Evolutionary conservation across 2,329 filamentous ascomycete species (phyloP).

Genomic region (Rhynchosporium agropyri): DNA sequence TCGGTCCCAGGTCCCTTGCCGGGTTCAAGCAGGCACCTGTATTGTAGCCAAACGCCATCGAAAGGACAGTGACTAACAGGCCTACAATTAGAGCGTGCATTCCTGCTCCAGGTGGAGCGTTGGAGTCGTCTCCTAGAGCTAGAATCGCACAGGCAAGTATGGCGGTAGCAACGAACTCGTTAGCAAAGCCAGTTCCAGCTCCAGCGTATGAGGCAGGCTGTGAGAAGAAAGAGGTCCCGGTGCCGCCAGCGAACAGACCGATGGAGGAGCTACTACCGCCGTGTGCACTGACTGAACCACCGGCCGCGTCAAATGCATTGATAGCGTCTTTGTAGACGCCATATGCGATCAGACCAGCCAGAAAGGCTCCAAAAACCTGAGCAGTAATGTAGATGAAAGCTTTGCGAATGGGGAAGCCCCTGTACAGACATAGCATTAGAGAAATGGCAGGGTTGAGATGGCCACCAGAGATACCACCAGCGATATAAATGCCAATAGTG

Average conservation of each 20-base stretch:
- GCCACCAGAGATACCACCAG: conserved; percentile 51
- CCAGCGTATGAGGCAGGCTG: not conserved
- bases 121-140: conserved; percentile 50
- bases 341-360: conserved; percentile 51
- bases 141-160: conserved; percentile 49
- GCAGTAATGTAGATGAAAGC: conserved; percentile 53
- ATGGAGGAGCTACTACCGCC: not conserved
- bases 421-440: conserved; percentile 51
- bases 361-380: conserved; percentile 55
- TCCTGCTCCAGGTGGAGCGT: conserved; percentile 52
- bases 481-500: conserved; percentile 54
- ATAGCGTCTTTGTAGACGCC: conserved; percentile 47
- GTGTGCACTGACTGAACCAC: conserved; percentile 17
- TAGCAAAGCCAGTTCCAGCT: conserved; percentile 48
- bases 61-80: conserved; percentile 45
- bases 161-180: conserved; percentile 49
- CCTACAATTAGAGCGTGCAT: conserved; percentile 55
- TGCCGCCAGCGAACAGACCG: conserved; percentile 24
- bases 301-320: conserved; percentile 28
- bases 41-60: conserved; percentile 49
- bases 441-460: conserved; percentile 51
- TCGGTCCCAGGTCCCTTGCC: conserved; percentile 53
- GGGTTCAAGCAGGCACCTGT: conserved; percentile 54
- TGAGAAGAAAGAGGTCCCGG: conserved; percentile 45
- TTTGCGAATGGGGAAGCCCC: conserved; percentile 55